Evolutionary conservation across 2,329 filamentous ascomycete genomes (phyloP), one percentile per base, ranked within the genome.

Genomic region (Paecilomyces formosus): DNA sequence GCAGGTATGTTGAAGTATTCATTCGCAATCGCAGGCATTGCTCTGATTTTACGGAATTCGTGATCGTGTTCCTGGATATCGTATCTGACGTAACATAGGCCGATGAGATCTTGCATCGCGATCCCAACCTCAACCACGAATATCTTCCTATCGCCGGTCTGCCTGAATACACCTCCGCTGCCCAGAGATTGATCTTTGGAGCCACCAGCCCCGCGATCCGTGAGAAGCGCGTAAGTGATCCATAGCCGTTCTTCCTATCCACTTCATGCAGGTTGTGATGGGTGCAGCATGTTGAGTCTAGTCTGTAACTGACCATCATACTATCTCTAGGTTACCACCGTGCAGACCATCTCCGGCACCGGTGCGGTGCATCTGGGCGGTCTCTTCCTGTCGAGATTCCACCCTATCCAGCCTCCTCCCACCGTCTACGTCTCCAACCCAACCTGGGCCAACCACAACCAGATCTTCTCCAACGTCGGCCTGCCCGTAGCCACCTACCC

Each of bases 381-480:
- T 63, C 87, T 96, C 66, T 99, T 99, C 86, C 88, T 99, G 61
- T 81, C 89, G 74, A 92, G 88, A 75, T 99, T 97, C 85, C 96
- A 90, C 82, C 81, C 80, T 59, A 76, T 70, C 74, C 57, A 73
- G 81, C 70, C 82, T 83, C 71, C 85, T 82, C 78, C 88, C 65
- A 85, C 87, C 60, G 85, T 95, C 77, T 97, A 96, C 82, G 82
- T 97, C 75, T 96, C 92, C 70, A 89, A 89, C 75, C 94, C 94
- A 56, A 99, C 94, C 62, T 99, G 94, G 94, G 92, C 89, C 66
- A 99, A 99, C 81, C 94, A 99, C 85, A 88, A 95, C 80, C 94
- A 97, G 77, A 97, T 99, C 82, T 96, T 99, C 81, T 85, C 82
- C 76, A 97, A 97, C 72, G 92, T 97, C 71, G 82, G 84, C 67